Base-by-base conservation (phyloP, 2,329 filamentous ascomycete species). In the Alternaria gaisen region DNA sequence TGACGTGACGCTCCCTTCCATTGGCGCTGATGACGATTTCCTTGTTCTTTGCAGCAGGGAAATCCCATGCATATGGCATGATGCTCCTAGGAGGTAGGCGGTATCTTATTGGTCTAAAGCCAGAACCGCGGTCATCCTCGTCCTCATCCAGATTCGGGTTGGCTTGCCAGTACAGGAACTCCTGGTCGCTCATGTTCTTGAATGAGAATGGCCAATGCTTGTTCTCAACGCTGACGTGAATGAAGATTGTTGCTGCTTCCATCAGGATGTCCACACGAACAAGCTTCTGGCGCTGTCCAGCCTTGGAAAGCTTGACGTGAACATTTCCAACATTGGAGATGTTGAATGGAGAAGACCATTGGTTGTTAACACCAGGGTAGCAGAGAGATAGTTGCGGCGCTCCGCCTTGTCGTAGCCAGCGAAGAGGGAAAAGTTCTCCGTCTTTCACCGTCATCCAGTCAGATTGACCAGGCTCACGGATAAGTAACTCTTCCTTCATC, bases 41-140 rank as follows among this genome's bases (percentile, higher is more conserved):
- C 72, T 95, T 97, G 80, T 92, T 91, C 81, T 97, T 97, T n/a
- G 93, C 94, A 1, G 95, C 94, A 1, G 95, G 96, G 80, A 97
- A 99, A 76, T 99, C 96, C 95, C 95, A 99, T 2, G 95, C 94
- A 73, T 99, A 99, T 0, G 96, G 95, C 95, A 99, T 99, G 79
- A 99, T 97, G 79, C 94, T 98, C 61, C 95, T 87, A 12, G 94
- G 90, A 2, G 96, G 96, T 30, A 99, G 84, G 32, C 94, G 90
- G 80, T 99, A 99, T 54, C 93, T 87, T 63, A 99, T 92, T 2
- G 93, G 94, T 66, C 92, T 91, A 92, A 95, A 99, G 4, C 93
- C 92, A 54, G 92, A 94, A 58, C 89, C 83, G 55, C 80, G 84
- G 72, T 97, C 92, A 69, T 92, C 90, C 56, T 94, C 94, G 61